Percentiles rank a stretch among this genome's conserved stretches.
Conservation (phyloP, 305 asterid species). For the Euphrasia arctica region DNA sequence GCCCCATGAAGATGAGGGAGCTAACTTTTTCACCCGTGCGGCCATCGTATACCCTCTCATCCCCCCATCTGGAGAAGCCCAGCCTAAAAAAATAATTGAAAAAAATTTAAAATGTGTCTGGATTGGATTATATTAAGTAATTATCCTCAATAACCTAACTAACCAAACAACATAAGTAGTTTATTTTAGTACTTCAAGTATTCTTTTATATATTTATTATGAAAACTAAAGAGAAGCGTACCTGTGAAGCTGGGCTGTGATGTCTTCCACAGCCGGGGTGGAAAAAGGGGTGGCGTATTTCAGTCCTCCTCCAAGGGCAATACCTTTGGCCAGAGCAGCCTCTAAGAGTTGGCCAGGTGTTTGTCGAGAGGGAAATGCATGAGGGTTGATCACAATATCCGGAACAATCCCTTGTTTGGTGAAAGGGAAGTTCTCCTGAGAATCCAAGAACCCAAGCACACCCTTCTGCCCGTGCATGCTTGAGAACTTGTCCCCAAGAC, state of each 20-base stretch:
- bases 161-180: too few species aligned
- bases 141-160: too few species aligned
- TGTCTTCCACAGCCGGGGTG: constrained; percentile 62
- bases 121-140: too few species aligned
- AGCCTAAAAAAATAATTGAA: constrained; percentile 38
- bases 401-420: constrained; percentile 90
- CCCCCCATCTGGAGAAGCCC: constrained; percentile 86
- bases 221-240: constrained; percentile 27
- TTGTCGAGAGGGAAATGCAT: constrained; percentile 95
- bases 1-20: constrained; percentile 83
- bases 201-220: background rate
- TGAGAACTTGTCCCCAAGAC: constrained; percentile 93
- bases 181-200: too few species aligned
- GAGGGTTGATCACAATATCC: constrained; percentile 93
- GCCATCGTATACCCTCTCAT: constrained; percentile 76
- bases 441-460: constrained; percentile 82
- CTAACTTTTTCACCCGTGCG: constrained; percentile 65
- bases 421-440: constrained; percentile 91
- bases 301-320: constrained; percentile 73
- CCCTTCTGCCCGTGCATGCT: constrained; percentile 99
- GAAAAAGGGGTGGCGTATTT: constrained; percentile 94
- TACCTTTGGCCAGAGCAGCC: constrained; percentile 86
- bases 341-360: constrained; percentile 94
- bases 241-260: constrained; percentile 85
- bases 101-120: too few species aligned